Conservation (phyloP, 345 rosid genomes). For the Citropsis articulata region DNA sequence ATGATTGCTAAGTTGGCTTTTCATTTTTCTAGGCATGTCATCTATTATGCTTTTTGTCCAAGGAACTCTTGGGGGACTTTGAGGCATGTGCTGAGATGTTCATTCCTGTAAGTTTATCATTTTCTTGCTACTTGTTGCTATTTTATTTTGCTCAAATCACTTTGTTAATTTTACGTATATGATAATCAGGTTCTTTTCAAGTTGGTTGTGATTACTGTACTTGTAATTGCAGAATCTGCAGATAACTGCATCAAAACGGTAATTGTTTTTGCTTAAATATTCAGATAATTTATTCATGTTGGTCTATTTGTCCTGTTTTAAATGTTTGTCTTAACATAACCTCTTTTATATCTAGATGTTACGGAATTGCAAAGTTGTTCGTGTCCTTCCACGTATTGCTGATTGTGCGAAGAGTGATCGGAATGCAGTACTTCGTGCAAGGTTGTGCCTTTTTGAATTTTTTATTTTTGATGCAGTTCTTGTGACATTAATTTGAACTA, state of each 20-base stretch:
- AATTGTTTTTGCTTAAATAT: constrained; percentile 13
- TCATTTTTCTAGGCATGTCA: constrained; percentile 68
- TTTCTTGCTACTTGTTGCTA: constrained; percentile 3
- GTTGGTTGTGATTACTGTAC: constrained; percentile 99
- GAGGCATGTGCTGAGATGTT: constrained; percentile 93
- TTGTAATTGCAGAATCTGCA: constrained; percentile 98
- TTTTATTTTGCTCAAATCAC: constrained; percentile 19
- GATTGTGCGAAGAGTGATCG: constrained; percentile 94
- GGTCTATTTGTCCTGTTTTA: constrained; percentile 5
- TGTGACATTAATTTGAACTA: constrained; percentile 13
- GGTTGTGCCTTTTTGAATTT: constrained; percentile 36
- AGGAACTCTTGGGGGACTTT: constrained; percentile 96
- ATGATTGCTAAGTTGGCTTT: constrained; percentile 19
- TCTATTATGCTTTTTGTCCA: constrained; percentile 86
- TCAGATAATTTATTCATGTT: background rate
- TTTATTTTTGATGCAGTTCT: constrained; percentile 4
- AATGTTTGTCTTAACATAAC: constrained; percentile 11
- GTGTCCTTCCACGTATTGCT: constrained; percentile 90
- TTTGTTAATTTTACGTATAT: constrained; percentile 31
- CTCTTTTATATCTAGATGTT: constrained; percentile 63
- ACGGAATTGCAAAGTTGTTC: constrained; percentile 91
- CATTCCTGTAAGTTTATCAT: constrained; percentile 71
- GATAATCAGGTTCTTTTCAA: constrained; percentile 96
- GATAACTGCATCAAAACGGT: constrained; percentile 99
- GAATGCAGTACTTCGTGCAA: constrained; percentile 84